Percentiles rank a stretch among this genome's conserved stretches.
Conservation (phyloP, 2,329 filamentous ascomycete species). For the Sporothrix schenckii region DNA sequence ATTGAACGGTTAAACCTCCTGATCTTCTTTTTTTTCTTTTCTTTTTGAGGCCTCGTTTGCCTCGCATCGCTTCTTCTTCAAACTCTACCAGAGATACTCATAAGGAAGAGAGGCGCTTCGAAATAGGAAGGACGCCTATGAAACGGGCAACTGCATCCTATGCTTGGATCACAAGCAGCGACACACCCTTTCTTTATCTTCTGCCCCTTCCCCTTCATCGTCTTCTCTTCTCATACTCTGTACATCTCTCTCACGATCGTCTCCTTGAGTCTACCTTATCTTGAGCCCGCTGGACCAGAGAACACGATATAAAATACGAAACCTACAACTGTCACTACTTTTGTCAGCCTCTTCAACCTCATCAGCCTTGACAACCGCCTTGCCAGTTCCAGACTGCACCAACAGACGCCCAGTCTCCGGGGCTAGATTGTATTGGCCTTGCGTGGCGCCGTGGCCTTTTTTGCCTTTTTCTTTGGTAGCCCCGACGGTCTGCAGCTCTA, state of each 20-base stretch:
- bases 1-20: neutral
- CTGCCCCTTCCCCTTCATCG: neutral
- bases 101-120: slow-evolving; percentile 5
- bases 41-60: neutral
- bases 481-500: neutral
- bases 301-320: neutral
- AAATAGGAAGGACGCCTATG: slow-evolving; percentile 4
- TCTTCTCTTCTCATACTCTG: neutral
- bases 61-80: slow-evolving; percentile 8
- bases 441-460: slow-evolving; percentile 7
- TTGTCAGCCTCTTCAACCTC: neutral
- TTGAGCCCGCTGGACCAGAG: neutral
- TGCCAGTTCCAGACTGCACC: neutral
- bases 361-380: slow-evolving; percentile 9
- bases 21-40: neutral
- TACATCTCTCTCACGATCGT: neutral
- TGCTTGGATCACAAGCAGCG: slow-evolving; percentile 19
- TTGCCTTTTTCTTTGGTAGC: neutral
- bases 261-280: neutral
- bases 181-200: neutral
- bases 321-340: neutral
- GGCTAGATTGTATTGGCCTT: slow-evolving; percentile 16
- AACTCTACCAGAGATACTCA: neutral
- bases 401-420: slow-evolving; percentile 8
- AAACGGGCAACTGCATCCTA: slow-evolving; percentile 11